Percentiles rank a stretch among this genome's conserved stretches.
Evolutionary conservation across 2,329 filamentous ascomycete species (phyloP).

Genomic region (Cordyceps cicadae): DNA sequence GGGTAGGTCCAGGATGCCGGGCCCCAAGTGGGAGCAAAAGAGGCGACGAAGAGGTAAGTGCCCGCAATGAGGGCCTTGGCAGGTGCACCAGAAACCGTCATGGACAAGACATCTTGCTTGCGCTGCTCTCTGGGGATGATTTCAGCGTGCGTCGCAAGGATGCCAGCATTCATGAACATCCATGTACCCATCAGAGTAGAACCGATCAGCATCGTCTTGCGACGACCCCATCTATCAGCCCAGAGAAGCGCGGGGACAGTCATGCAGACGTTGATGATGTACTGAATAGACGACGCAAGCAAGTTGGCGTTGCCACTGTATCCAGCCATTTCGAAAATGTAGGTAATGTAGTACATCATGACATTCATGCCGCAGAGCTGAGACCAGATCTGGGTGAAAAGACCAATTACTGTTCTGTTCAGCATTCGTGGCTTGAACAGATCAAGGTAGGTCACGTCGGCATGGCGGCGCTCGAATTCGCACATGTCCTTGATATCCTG

Average conservation of each 20-base stretch:
- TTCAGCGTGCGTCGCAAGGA: constrained; percentile 40
- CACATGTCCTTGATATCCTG: constrained; percentile 65
- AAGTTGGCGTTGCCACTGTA: constrained; percentile 39
- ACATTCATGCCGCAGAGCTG: constrained; percentile 50
- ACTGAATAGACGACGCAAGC: constrained; percentile 47
- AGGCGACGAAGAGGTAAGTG: constrained; percentile 56
- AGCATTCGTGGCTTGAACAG: constrained; percentile 62
- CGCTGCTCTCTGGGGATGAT: constrained; percentile 35
- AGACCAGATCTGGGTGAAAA: constrained; percentile 48
- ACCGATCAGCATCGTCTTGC: constrained; percentile 57
- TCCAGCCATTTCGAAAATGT: constrained; percentile 32
- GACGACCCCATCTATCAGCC: constrained; percentile 69
- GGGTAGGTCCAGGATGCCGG: constrained; percentile 39
- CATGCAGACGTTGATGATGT: constrained; percentile 72
- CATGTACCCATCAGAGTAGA: constrained; percentile 57
- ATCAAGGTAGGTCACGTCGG: constrained; percentile 62
- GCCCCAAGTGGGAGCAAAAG: constrained; percentile 38
- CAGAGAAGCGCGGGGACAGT: constrained; percentile 67
- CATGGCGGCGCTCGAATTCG: constrained; percentile 63
- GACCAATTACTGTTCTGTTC: constrained; percentile 42
- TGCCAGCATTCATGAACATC: constrained; percentile 46
- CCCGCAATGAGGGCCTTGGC: constrained; percentile 58
- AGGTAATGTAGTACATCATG: constrained; percentile 57
- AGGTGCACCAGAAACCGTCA: constrained; percentile 35
- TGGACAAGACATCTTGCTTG: constrained; percentile 38